phyloP scores from a whole-genome alignment of 345 rosid species.

The Rhizophora apiculata region DNA sequence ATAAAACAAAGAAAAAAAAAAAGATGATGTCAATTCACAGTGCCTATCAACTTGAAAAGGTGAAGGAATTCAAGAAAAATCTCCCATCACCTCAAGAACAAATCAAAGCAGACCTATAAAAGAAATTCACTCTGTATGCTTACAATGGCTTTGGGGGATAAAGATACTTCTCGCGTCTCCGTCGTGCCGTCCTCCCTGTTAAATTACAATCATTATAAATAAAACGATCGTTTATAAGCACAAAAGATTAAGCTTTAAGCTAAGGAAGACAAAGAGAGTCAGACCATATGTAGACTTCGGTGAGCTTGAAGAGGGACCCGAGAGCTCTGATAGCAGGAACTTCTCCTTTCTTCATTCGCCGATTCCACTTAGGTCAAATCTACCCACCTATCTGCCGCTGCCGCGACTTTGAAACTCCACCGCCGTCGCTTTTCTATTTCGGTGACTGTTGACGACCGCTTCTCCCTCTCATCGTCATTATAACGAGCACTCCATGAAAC shows the following conservation, averaged over 20 bases:
- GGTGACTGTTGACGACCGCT: too few species aligned
- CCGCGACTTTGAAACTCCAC: too few species aligned
- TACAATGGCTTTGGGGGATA: constrained; percentile 32
- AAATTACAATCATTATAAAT: not conserved
- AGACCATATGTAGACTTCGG: constrained; percentile 65
- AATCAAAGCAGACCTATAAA: too few species aligned
- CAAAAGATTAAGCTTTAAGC: not conserved
- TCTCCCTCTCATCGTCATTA: too few species aligned
- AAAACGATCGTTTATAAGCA: not conserved
- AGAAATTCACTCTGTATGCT: constrained; percentile 6
- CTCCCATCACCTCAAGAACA: too few species aligned
- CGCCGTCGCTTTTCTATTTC: too few species aligned
- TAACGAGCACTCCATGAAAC: too few species aligned
- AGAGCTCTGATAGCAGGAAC: constrained; percentile 53
- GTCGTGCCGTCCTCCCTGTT: constrained; percentile 61
- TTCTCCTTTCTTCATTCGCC: not conserved
- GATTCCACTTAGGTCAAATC: not conserved
- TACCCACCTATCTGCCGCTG: too few species aligned
- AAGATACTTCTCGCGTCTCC: constrained; percentile 29
- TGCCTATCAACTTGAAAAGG: too few species aligned
- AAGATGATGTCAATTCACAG: too few species aligned
- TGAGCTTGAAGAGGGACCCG: constrained; percentile 72
- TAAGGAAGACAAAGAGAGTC: not conserved
- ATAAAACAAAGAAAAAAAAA: too few species aligned
- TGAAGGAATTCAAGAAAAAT: too few species aligned